Evolutionary conservation across 257 asterid genomes (phyloP).

Genomic region (Scutellaria minor): DNA sequence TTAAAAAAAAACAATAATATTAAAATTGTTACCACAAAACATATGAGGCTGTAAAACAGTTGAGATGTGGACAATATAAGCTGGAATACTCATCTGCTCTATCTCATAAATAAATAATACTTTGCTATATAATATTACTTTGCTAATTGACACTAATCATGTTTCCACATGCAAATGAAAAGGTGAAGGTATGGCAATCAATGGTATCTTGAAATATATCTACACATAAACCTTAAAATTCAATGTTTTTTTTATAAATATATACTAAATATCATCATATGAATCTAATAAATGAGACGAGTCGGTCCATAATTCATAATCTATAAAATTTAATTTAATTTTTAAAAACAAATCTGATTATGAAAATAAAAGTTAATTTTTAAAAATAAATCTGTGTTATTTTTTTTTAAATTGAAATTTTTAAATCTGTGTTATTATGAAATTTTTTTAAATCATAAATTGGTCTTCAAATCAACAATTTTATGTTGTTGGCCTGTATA

Average conservation of each 20-base stretch:
- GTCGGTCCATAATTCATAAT: too few relatives aligned
- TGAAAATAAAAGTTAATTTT: too few relatives aligned
- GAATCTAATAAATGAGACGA: too few relatives aligned
- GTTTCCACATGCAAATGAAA: conserved; percentile 25
- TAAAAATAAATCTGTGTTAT: too few relatives aligned
- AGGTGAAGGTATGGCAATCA: background rate
- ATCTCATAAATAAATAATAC: background rate
- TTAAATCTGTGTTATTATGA: too few relatives aligned
- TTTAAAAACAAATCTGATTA: too few relatives aligned
- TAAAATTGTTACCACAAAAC: background rate
- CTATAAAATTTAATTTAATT: too few relatives aligned
- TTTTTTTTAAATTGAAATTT: background rate
- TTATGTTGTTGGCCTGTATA: background rate
- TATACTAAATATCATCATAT: background rate
- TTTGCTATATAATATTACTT: background rate
- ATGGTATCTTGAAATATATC: background rate
- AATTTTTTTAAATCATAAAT: background rate
- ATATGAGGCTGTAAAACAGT: conserved; percentile 29
- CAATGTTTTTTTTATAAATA: background rate
- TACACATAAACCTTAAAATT: background rate
- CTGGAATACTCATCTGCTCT: conserved; percentile 23
- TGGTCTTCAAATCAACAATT: background rate
- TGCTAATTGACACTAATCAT: conserved; percentile 15
- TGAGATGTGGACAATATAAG: conserved; percentile 23
- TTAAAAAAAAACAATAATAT: background rate